Base-by-base conservation (phyloP, 257 asterid species). In the Lycium ferocissimum region DNA sequence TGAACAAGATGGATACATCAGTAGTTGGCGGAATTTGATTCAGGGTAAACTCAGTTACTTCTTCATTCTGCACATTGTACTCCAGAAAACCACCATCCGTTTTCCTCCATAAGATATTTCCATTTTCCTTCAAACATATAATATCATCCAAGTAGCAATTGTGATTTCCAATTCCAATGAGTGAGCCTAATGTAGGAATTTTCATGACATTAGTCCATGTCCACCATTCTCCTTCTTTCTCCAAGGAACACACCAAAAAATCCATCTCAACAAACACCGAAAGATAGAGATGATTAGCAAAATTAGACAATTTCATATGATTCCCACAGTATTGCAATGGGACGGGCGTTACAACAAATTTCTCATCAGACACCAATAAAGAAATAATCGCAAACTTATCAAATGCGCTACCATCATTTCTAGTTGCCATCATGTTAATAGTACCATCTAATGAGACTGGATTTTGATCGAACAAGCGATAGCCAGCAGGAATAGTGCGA, bases 51-150 rank as follows among this genome's bases (percentile, higher is more conserved):
- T 72, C 57, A 72, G 51, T 72, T 54, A 18, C 57, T 72, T 72
- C 57, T 43, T 43, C 18, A 40, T 72, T n/a, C 18, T 9, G 7
- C 18, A 72, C 26, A 72, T 72, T 43, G 37, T 43, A 72, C 37
- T 72, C 80, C 10, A 72, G 8, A 72, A 72, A 72, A n/a, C 15
- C 15, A n/a, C 80, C 57, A 72, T 43, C 26, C 2, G 37, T n/a
- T 72, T 72, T 72, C 57, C 80, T 72, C 80, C 80, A 43, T 51
- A 72, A 43, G 14, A 72, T 71, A 72, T 72, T 72, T 17, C 20
- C 9, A 6, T 43, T n/a, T 18, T 72, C 54, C 80, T 72, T 72
- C 38, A 72, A 45, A 43, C 10, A 72, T 43, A 72, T 5, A 4
- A 72, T 72, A 18, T 72, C 79, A 72, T 72, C 57, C 57, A 72